Evolutionary conservation across 768 basidiomycete genomes (phyloP), one percentile per base, ranked within the genome.

Genomic region (Epithele typhae): DNA sequence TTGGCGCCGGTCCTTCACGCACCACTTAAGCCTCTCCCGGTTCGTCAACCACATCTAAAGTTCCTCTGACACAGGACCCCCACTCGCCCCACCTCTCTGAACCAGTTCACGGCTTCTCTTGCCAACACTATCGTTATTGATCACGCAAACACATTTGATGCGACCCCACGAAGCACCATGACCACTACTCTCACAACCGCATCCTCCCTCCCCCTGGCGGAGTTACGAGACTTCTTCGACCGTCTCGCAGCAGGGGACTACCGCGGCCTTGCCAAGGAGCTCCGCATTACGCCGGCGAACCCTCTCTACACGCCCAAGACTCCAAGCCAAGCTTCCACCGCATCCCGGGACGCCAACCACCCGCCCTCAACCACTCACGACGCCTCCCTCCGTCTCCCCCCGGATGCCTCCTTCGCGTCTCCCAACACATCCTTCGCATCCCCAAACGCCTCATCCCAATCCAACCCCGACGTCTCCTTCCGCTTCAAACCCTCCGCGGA

Each of bases 171-270:
- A 22, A 49, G 5, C 19, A 21, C 33, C 24, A 39, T 39, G 46
- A 41, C 37, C 9, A 40, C 37, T 14, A 11, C 15, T 6, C 9
- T 3, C 24, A 47, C 30, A 25, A 8, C 24, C 11, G 4, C 42
- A 7, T 24, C 37, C 15, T n/a, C 21, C 32, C 18, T 40, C 11
- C 10, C 27, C 37, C 15, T 17, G 25, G 38, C 24, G 12, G 35
- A 38, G 25, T 37, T 48, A n/a, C 51, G 39, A 25, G 22, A 44
- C 25, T 52, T 52, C 51, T 52, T 52, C 38, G 51, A 47, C 38
- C 51, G 51, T 12, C 25, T 52, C 12, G 45, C 51, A 38, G 43
- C 51, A 30, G 51, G 51, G 9, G 51, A 52, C 37, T 52, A 48
- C 34, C 37, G 45, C 42, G 34, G 32, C 4, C 51, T 52, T 22